Conservation (phyloP, 2,329 filamentous ascomycete genomes). For the Mycocentrospora acerina region DNA sequence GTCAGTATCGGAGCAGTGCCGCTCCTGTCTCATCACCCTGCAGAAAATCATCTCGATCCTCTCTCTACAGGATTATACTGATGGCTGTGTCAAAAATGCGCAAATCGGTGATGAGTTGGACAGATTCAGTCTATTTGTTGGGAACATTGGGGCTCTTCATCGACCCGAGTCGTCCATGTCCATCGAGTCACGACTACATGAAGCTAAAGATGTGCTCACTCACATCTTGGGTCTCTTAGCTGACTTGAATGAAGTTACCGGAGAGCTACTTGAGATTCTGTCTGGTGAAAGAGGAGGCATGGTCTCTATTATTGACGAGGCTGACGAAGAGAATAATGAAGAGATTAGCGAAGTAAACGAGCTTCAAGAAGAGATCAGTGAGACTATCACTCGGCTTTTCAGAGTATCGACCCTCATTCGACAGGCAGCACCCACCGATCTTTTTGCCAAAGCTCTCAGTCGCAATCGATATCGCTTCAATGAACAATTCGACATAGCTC, state of each 20-base stretch:
- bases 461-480: slow-evolving; percentile 13
- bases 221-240: slow-evolving; percentile 11
- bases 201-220: slow-evolving; percentile 12
- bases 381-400: slow-evolving; percentile 14
- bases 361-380: slow-evolving; percentile 15
- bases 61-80: not conserved
- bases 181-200: slow-evolving; percentile 16
- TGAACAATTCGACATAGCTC: slow-evolving; percentile 17
- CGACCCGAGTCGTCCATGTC: slow-evolving; percentile 10
- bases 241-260: slow-evolving; percentile 12
- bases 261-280: slow-evolving; percentile 8
- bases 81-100: not conserved
- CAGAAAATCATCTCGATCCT: slow-evolving; percentile 6
- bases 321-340: slow-evolving; percentile 1
- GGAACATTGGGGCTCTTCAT: slow-evolving; percentile 21
- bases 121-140: slow-evolving; percentile 17
- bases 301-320: not conserved
- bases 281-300: slow-evolving; percentile 7
- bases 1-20: slow-evolving; percentile 13
- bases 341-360: slow-evolving; percentile 11
- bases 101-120: slow-evolving; percentile 9
- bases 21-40: slow-evolving; percentile 4
- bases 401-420: slow-evolving; percentile 18
- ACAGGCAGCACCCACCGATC: slow-evolving; percentile 13
- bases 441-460: slow-evolving; percentile 18